Conservation (phyloP, 108 stramenopile species). For the Epithemia pelagica region DNA sequence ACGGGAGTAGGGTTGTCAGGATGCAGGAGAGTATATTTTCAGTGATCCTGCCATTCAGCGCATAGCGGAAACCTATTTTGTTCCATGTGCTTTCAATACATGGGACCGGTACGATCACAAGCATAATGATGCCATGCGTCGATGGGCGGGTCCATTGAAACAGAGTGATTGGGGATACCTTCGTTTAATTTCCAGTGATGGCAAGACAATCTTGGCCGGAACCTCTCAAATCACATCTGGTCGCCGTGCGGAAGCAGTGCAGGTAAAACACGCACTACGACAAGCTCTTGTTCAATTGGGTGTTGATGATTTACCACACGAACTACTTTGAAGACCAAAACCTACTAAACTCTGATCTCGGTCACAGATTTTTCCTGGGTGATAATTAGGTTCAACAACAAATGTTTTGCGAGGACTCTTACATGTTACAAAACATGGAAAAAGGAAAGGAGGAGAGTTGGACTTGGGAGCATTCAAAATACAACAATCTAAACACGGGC, state of each 20-base stretch:
- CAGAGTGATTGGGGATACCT: slow-evolving; percentile 41
- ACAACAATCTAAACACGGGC: no score
- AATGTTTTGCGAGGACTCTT: no score
- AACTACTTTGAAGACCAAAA: no score
- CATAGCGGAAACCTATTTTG: slow-evolving; percentile 27
- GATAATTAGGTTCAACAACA: no score
- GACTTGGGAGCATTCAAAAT: no score
- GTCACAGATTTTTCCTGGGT: no score
- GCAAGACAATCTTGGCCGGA: slow-evolving; percentile 22
- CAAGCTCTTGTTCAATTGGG: slow-evolving; percentile 24
- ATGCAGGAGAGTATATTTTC: slow-evolving; percentile 30
- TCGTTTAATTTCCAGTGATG: slow-evolving; percentile 31
- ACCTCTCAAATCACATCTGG: slow-evolving; percentile 25
- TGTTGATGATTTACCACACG: background rate
- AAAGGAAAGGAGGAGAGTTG: no score
- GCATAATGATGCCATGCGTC: slow-evolving; percentile 19
- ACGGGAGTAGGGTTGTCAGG: slow-evolving; percentile 18
- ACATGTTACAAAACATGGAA: no score
- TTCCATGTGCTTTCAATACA: slow-evolving; percentile 39
- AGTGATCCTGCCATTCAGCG: slow-evolving; percentile 23
- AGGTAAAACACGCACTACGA: slow-evolving; percentile 15
- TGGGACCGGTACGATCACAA: slow-evolving; percentile 30
- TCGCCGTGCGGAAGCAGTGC: slow-evolving; percentile 7
- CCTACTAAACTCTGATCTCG: no score
- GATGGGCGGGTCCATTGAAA: slow-evolving; percentile 30